Percentiles rank a stretch among this genome's conserved stretches.
phyloP scores from a whole-genome alignment of 805 yeast genomes.

The Saccharomycopsis olivae region DNA sequence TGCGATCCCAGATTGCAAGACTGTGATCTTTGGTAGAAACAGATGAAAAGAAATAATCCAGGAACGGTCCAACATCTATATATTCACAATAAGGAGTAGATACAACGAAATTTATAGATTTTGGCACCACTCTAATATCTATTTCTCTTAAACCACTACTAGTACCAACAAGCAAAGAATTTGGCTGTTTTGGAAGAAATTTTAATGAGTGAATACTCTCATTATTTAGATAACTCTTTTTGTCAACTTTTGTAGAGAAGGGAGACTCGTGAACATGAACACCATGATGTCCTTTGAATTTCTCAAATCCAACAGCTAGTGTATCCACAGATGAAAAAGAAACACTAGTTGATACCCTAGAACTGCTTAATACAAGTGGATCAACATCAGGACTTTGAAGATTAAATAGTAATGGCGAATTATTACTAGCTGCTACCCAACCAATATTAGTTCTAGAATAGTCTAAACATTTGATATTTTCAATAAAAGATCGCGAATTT shows the following conservation, averaged over 20 bases:
- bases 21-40: constrained; percentile 11
- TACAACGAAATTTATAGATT: not conserved
- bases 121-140: constrained; percentile 3
- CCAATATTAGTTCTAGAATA: constrained; percentile 8
- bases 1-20: constrained; percentile 16
- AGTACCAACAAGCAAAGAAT: constrained; percentile 7
- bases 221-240: constrained; percentile 3
- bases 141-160: constrained; percentile 9
- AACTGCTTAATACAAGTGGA: not conserved
- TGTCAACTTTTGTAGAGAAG: not conserved
- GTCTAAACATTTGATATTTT: constrained; percentile 10
- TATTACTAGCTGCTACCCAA: constrained; percentile 9
- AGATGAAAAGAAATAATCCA: constrained; percentile 11
- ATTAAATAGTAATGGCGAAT: constrained; percentile 6
- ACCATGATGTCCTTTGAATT: constrained; percentile 8
- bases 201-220: constrained; percentile 9
- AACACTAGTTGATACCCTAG: constrained; percentile 4
- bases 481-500: constrained; percentile 4
- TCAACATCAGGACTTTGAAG: constrained; percentile 3
- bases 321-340: constrained; percentile 1
- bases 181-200: constrained; percentile 1
- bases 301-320: constrained; percentile 14
- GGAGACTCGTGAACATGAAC: constrained; percentile 13
- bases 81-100: constrained; percentile 6
- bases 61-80: constrained; percentile 14